phyloP scores from a whole-genome alignment of 2,329 filamentous ascomycete genomes.

The Thyridium curvatum region DNA sequence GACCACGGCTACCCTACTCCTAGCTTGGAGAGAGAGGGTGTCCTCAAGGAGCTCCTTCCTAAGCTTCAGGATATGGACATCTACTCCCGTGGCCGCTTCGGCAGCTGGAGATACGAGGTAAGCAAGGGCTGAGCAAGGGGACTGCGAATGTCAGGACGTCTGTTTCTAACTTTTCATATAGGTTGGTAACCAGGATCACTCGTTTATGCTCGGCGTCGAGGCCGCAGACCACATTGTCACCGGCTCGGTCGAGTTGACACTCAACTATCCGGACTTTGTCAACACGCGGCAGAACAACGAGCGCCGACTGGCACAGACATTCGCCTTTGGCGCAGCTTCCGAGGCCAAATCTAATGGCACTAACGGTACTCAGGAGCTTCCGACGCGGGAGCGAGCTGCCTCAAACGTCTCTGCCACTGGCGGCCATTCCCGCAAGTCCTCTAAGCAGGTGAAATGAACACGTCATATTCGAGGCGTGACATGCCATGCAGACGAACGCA shows the following conservation, averaged over 20 bases:
- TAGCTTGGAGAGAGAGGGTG: slow-evolving; percentile 88
- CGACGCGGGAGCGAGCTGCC: slow-evolving; percentile 25
- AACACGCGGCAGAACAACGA: slow-evolving; percentile 68
- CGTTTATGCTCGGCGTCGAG: slow-evolving; percentile 94
- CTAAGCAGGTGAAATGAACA: slow-evolving; percentile 2
- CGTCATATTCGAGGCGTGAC: too few species aligned
- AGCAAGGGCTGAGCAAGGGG: not conserved
- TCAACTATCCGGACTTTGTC: slow-evolving; percentile 97
- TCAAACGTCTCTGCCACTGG: slow-evolving; percentile 22
- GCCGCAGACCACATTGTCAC: slow-evolving; percentile 86
- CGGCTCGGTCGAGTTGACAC: slow-evolving; percentile 82
- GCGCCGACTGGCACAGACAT: slow-evolving; percentile 50
- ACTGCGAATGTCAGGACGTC: not conserved
- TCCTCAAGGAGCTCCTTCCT: slow-evolving; percentile 86
- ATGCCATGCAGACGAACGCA: too few species aligned
- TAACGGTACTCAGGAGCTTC: slow-evolving; percentile 27
- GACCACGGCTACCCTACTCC: slow-evolving; percentile 98
- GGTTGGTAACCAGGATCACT: slow-evolving; percentile 91
- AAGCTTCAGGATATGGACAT: slow-evolving; percentile 89
- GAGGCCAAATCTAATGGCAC: slow-evolving; percentile 20
- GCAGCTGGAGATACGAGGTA: slow-evolving; percentile 95
- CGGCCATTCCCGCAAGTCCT: slow-evolving; percentile 20
- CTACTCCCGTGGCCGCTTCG: slow-evolving; percentile 92
- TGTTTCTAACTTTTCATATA: slow-evolving; percentile 11
- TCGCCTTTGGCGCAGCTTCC: slow-evolving; percentile 28